Base-by-base conservation (phyloP, 331 rosid genomes). In the Rhamnella rubrinervis region DNA sequence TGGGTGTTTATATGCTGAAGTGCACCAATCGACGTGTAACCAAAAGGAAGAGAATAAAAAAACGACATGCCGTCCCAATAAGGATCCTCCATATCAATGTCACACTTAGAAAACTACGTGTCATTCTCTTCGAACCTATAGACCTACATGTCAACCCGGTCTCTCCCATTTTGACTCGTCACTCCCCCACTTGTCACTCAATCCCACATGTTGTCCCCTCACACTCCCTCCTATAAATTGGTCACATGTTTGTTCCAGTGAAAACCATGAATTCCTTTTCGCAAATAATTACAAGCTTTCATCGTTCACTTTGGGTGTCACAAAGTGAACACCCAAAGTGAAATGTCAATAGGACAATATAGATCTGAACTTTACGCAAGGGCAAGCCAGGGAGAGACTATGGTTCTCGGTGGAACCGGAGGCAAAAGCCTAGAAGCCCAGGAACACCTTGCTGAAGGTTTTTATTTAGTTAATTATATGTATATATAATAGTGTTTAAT, bases 401-500 rank as follows among this genome's bases (percentile, higher is more conserved):
- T 87, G 14, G 72, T 85, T 47, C 89, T 84, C 14, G 85, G 87
- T 8, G 91, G 96, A 40, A 89, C 89, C 9, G 96, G 91, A 51
- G 91, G 93, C 28, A 87, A 83, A 71, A 85, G 82, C 67, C 88
- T 89, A 11, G 81, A 83, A 67, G 93, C 91, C 71, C 91, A 89
- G 69, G 71, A 89, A 18, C 84, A 83, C 71, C 84, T 87, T 39
- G 86, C 89, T 50, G 84, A 78, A 83, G 96, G 89, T 71, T 35
- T 47, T 4, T 46, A 46, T 46, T 46, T 9, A 15, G 16, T 46
- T 46, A 46, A 10, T 46, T 46, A 15, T 51, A 2, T 62, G 25
- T 40, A 65, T 61, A 28, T 50, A 17, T 23, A 9, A 1, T 8
- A 17, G 1, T 44, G 4, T 19, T 19, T 61, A 61, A 23, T 23